A percentile compares a stretch with the other conserved stretches of the same genome.
These are phyloP conservation scores for Vaccinium corymbosum DNA, from an alignment of 148 eudicot species.

Conservation along the genomic window DNA sequence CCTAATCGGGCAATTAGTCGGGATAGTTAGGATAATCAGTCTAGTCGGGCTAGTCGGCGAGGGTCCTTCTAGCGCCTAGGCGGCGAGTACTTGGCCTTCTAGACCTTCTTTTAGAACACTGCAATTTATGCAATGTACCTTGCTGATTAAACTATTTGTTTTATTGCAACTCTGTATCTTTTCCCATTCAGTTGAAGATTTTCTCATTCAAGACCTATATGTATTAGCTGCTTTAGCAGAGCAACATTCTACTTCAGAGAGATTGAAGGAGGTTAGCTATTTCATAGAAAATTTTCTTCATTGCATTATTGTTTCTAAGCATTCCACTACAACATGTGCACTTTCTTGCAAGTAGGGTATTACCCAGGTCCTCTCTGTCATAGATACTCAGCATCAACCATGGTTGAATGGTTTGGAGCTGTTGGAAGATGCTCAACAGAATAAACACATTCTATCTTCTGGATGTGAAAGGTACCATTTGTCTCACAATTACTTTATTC, in stretches of 20 bases:
- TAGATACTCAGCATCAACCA: slow-evolving; percentile 55
- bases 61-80: no score
- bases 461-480: slow-evolving; percentile 50
- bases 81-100: no score
- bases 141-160: neutral
- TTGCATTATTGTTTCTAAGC: neutral
- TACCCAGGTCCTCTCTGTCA: slow-evolving; percentile 48
- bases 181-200: slow-evolving; percentile 71
- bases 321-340: slow-evolving; percentile 1
- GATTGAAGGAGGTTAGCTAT: slow-evolving; percentile 57
- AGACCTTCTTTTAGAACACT: no score
- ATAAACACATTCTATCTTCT: slow-evolving; percentile 42
- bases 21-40: no score
- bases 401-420: slow-evolving; percentile 75
- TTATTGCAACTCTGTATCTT: neutral
- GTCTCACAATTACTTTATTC: neutral
- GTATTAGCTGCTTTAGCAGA: slow-evolving; percentile 44
- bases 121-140: neutral
- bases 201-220: slow-evolving; percentile 62
- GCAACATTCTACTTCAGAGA: slow-evolving; percentile 36
- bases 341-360: slow-evolving; percentile 51
- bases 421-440: slow-evolving; percentile 50
- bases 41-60: no score
- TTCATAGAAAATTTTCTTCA: neutral
- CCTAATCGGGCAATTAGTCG: no score